Percentiles rank a stretch among this genome's conserved stretches.
phyloP scores from a whole-genome alignment of 768 basidiomycete genomes.

The Pholiota molesta region DNA sequence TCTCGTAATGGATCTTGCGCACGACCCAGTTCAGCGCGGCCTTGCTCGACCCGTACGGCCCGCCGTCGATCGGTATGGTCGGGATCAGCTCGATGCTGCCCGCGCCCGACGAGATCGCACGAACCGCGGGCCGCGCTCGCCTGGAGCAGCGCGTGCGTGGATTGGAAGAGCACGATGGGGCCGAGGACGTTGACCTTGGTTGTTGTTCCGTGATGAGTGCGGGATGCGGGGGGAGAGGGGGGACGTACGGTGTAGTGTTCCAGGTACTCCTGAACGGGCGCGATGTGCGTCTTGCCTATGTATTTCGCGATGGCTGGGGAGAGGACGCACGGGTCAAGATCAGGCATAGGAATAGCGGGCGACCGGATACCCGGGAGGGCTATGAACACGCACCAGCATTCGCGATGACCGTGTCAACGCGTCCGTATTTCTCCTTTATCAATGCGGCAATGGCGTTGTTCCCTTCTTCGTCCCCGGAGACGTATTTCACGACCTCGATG shows the following conservation, averaged over 20 bases:
- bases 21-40: slow-evolving; percentile 7
- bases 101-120: background rate
- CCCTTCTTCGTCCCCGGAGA: background rate
- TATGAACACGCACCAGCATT: background rate
- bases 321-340: too few relatives aligned
- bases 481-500: background rate
- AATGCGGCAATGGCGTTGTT: background rate
- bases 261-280: too few relatives aligned
- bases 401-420: background rate
- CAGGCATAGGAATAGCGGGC: background rate
- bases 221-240: too few relatives aligned
- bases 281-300: too few relatives aligned
- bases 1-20: slow-evolving; percentile 12
- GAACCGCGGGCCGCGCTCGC: slow-evolving; percentile 3
- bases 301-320: too few relatives aligned
- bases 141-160: background rate
- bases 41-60: background rate
- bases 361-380: background rate
- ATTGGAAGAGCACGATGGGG: slow-evolving; percentile 7
- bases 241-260: too few relatives aligned
- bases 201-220: background rate
- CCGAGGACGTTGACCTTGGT: slow-evolving; percentile 3
- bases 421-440: background rate
- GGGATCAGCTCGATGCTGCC: background rate
- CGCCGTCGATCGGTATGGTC: background rate